Conservation (phyloP, 2,329 filamentous ascomycete species). For the Nemania abortiva region DNA sequence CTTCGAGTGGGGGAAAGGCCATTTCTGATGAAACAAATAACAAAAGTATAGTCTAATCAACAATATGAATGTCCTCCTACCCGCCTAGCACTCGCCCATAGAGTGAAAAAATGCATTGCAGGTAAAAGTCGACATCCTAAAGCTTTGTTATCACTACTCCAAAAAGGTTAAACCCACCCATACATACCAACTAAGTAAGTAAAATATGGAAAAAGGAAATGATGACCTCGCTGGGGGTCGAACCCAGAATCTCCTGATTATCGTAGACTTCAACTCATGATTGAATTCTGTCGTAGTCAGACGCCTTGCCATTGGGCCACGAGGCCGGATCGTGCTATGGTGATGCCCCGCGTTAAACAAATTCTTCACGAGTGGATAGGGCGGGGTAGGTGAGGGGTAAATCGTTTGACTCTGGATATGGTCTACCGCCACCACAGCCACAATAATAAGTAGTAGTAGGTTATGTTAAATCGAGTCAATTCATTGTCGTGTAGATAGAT, state of each 20-base stretch:
- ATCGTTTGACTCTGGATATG: too few species aligned
- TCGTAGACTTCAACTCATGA: not conserved
- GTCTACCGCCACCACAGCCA: too few species aligned
- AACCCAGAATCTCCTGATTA: slow-evolving; percentile 42
- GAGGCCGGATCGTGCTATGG: slow-evolving; percentile 8
- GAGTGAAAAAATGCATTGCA: too few species aligned
- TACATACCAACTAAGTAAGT: too few species aligned
- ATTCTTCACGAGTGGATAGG: not conserved
- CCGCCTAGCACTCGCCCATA: too few species aligned
- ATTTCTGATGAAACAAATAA: slow-evolving; percentile 20
- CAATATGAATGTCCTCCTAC: too few species aligned
- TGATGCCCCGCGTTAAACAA: not conserved
- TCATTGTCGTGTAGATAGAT: too few species aligned
- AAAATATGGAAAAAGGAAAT: not conserved
- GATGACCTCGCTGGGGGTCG: slow-evolving; percentile 41
- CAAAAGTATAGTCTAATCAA: not conserved
- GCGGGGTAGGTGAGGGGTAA: not conserved
- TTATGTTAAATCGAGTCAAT: too few species aligned
- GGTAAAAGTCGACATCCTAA: too few species aligned
- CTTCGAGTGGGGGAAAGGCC: slow-evolving; percentile 55
- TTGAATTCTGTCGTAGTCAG: slow-evolving; percentile 54
- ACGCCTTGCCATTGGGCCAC: slow-evolving; percentile 59
- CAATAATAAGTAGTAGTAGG: too few species aligned
- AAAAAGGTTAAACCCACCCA: too few species aligned
- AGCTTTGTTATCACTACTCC: too few species aligned